Conservation (phyloP, 371 early-diverging fungal genomes). For the Mortierella sp. region DNA sequence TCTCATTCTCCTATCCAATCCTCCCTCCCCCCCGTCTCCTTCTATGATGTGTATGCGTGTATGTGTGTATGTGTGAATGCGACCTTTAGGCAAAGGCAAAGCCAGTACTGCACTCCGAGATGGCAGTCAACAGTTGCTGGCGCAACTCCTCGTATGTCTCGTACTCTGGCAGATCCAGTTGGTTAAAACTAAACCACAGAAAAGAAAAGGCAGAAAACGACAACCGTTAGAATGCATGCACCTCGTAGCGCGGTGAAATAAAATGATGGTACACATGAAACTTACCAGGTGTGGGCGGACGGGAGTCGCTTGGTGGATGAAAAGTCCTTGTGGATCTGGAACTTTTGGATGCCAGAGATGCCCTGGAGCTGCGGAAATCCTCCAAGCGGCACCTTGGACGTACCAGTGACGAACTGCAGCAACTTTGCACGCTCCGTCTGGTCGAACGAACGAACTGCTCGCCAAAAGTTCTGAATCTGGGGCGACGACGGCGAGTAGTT, state of each 20-base stretch:
- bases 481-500: conserved; percentile 97
- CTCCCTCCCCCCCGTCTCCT: neutral
- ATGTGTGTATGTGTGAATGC: neutral
- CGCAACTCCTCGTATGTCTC: conserved; percentile 77
- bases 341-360: conserved; percentile 95
- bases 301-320: conserved; percentile 85
- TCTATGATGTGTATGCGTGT: neutral
- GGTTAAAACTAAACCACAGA: conserved; percentile 83
- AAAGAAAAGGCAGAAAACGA: neutral
- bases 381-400: conserved; percentile 98
- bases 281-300: conserved; percentile 94
- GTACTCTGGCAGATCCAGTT: conserved; percentile 97
- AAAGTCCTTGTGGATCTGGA: conserved; percentile 92
- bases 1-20: neutral
- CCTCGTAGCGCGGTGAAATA: neutral
- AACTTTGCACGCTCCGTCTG: conserved; percentile 95
- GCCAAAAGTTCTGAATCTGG: conserved; percentile 99
- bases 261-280: neutral
- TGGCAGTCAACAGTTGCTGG: conserved; percentile 89
- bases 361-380: conserved; percentile 99
- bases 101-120: conserved; percentile 76
- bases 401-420: conserved; percentile 98
- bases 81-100: neutral
- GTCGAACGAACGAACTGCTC: conserved; percentile 90
- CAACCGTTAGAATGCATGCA: neutral